Evolutionary conservation across 768 basidiomycete genomes (phyloP).

Genomic region (Imleria badia): DNA sequence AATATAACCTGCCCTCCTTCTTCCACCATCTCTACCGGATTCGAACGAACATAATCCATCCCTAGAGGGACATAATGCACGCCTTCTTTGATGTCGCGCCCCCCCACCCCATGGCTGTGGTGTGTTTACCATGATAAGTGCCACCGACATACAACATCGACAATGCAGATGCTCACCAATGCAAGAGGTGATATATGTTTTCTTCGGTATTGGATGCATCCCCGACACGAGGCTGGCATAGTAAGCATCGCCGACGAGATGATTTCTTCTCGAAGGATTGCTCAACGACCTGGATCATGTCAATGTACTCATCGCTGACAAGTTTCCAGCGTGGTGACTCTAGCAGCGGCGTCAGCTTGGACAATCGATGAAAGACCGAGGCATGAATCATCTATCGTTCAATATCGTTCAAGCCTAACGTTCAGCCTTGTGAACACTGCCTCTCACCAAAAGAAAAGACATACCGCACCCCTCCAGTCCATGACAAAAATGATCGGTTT

Average conservation of each 20-base stretch:
- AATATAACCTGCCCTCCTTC: neutral
- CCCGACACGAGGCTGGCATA: conserved; percentile 2
- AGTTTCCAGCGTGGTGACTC: neutral
- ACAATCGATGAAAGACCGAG: neutral
- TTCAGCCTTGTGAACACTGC: neutral
- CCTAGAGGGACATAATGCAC: neutral
- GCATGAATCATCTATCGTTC: neutral
- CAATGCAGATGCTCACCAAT: neutral
- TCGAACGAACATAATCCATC: neutral
- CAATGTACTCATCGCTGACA: neutral
- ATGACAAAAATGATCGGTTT: neutral
- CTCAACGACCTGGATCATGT: neutral
- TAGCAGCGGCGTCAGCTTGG: too few species aligned
- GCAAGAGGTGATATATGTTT: neutral
- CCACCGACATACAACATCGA: neutral
- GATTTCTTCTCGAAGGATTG: neutral
- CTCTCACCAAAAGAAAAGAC: neutral
- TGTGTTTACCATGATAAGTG: neutral
- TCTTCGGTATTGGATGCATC: neutral
- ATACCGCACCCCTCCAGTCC: conserved; percentile 4
- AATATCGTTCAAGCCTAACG: neutral
- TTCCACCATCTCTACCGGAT: neutral
- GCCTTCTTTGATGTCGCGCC: neutral
- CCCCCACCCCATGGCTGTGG: neutral
- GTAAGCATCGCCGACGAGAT: neutral